Evolutionary conservation across 257 asterid species (phyloP).

Genomic region (Nicotiana undulata): DNA sequence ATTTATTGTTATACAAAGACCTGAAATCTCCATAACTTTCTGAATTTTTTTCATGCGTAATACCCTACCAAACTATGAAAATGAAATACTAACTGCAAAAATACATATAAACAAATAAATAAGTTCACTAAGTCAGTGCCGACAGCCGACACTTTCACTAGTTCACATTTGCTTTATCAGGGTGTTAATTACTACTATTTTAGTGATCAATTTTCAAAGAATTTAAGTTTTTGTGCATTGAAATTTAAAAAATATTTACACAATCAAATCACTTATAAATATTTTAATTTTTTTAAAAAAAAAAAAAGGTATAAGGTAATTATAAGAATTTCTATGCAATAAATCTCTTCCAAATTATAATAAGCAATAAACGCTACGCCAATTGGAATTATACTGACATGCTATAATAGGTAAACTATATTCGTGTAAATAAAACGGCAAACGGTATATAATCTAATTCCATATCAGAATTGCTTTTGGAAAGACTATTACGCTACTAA

Average conservation of each 20-base stretch:
- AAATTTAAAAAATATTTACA: not conserved
- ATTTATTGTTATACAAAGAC: not conserved
- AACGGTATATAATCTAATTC: too few relatives aligned
- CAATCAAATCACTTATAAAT: too few relatives aligned
- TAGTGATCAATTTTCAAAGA: not conserved
- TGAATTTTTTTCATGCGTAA: not conserved
- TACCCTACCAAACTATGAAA: not conserved
- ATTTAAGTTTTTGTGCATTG: not conserved
- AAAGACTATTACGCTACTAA: not conserved
- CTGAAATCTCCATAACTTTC: not conserved
- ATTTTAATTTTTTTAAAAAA: not conserved
- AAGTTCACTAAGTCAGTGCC: not conserved
- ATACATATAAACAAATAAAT: not conserved
- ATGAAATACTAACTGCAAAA: not conserved
- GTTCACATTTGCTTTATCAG: not conserved
- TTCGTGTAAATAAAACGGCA: not conserved
- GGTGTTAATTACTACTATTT: not conserved
- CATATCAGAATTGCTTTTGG: not conserved
- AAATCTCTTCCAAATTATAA: not conserved
- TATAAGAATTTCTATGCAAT: not conserved
- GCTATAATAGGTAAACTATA: not conserved
- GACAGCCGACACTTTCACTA: conserved; percentile 2
- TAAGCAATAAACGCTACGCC: not conserved
- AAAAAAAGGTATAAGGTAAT: not conserved
- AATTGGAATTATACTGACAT: not conserved